phyloP scores from a whole-genome alignment of 176 grass and related monocot genomes.

The Musa schizocarpa region DNA sequence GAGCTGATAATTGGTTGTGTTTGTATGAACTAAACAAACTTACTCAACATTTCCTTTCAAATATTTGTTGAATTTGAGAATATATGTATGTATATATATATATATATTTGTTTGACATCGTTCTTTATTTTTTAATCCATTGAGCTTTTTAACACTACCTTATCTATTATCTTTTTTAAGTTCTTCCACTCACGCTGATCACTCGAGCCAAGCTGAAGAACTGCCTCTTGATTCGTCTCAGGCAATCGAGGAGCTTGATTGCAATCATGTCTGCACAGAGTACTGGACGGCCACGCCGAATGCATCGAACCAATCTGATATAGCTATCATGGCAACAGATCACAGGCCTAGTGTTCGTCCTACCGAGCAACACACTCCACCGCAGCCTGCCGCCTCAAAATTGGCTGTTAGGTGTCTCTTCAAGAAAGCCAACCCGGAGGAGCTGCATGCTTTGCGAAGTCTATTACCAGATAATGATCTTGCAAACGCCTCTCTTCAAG shows the following conservation, averaged over 20 bases:
- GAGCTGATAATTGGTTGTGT: too few relatives aligned
- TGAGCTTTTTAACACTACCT: too few relatives aligned
- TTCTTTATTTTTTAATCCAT: too few relatives aligned
- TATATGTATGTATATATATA: too few relatives aligned
- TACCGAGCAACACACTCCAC: background rate
- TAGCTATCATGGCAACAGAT: background rate
- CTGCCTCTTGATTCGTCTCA: background rate
- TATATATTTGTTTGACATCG: too few relatives aligned
- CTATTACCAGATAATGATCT: background rate
- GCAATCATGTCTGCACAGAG: slow-evolving; percentile 5
- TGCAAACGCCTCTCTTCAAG: background rate
- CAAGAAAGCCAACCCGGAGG: slow-evolving; percentile 8
- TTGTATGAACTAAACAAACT: too few relatives aligned
- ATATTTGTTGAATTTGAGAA: too few relatives aligned
- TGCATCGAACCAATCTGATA: too few relatives aligned
- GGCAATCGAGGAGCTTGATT: slow-evolving; percentile 17
- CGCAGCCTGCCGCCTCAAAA: background rate
- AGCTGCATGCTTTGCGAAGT: slow-evolving; percentile 9
- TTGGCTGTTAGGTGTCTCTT: background rate
- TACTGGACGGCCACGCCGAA: slow-evolving; percentile 10
- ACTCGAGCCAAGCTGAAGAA: background rate
- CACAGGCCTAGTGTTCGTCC: background rate
- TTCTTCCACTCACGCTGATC: background rate
- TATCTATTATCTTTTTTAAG: background rate
- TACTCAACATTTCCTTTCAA: too few relatives aligned